These are phyloP conservation scores for Xylariaceae sp. DNA, from an alignment of 2,329 filamentous ascomycete species.

Conservation along the genomic window DNA sequence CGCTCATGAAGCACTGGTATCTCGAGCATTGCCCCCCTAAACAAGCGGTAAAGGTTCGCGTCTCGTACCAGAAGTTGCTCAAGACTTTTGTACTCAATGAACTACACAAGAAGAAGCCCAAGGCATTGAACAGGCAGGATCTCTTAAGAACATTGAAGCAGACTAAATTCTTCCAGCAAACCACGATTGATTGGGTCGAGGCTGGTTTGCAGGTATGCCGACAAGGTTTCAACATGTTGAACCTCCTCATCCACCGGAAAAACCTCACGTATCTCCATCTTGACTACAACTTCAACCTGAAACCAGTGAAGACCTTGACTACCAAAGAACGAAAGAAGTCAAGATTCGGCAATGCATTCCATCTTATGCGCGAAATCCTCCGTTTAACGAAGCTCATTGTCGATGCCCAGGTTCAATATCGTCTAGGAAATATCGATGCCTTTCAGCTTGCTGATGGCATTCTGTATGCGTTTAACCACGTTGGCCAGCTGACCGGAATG, in stretches of 20 bases:
- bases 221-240: constrained; percentile 99
- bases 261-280: constrained; percentile 97
- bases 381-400: constrained; percentile 96
- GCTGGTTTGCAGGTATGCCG: constrained; percentile 96
- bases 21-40: constrained; percentile 84
- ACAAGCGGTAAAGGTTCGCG: constrained; percentile 92
- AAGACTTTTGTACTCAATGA: constrained; percentile 97
- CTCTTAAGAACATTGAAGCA: constrained; percentile 83
- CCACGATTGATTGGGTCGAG: constrained; percentile 98
- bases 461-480: constrained; percentile 98
- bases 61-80: constrained; percentile 95
- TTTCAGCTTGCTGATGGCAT: constrained; percentile 98
- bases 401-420: constrained; percentile 96
- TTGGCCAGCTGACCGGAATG: constrained; percentile 97
- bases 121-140: constrained; percentile 93
- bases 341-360: constrained; percentile 97
- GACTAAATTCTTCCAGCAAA: constrained; percentile 99
- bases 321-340: constrained; percentile 99
- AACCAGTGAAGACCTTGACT: constrained; percentile 96
- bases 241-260: constrained; percentile 94
- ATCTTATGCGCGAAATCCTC: constrained; percentile 96
- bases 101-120: constrained; percentile 90
- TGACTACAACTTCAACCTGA: constrained; percentile 99
- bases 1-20: constrained; percentile 97
- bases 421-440: constrained; percentile 94